Evolutionary conservation across 2,329 filamentous ascomycete genomes (phyloP).

Genomic region (Hymenoscyphus salicellus): DNA sequence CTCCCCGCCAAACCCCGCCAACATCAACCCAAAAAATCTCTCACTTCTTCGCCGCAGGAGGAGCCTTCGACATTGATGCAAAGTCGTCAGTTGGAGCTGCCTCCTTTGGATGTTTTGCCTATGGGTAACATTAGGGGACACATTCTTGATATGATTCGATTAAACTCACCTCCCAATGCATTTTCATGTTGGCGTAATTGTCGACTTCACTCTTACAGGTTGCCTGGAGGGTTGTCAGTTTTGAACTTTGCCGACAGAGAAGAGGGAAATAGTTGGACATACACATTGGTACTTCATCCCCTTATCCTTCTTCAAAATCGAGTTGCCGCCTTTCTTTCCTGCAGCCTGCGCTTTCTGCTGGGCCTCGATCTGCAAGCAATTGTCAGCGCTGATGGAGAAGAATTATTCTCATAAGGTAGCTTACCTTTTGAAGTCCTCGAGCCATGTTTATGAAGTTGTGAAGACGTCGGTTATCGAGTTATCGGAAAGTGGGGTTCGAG

Average conservation of each 20-base stretch:
- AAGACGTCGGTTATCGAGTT: background rate
- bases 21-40: background rate
- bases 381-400: background rate
- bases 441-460: conserved; percentile 6
- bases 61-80: conserved; percentile 10
- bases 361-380: conserved; percentile 2
- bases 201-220: conserved; percentile 9
- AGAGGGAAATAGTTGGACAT: background rate
- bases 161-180: conserved; percentile 6
- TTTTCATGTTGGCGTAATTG: conserved; percentile 9
- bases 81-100: conserved; percentile 4
- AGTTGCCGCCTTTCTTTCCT: conserved; percentile 7
- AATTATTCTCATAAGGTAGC: background rate
- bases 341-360: conserved; percentile 8
- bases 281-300: conserved; percentile 13
- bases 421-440: conserved; percentile 12
- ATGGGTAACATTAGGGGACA: background rate
- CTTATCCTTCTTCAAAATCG: conserved; percentile 10
- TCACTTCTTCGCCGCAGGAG: background rate
- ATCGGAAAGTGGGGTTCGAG: background rate
- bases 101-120: conserved; percentile 6
- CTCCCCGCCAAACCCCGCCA: background rate
- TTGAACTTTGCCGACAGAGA: too few species aligned
- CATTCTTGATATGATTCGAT: background rate
- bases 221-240: background rate